Base-by-base conservation (phyloP, 2,329 filamentous ascomycete genomes). In the Geosmithia flava region DNA sequence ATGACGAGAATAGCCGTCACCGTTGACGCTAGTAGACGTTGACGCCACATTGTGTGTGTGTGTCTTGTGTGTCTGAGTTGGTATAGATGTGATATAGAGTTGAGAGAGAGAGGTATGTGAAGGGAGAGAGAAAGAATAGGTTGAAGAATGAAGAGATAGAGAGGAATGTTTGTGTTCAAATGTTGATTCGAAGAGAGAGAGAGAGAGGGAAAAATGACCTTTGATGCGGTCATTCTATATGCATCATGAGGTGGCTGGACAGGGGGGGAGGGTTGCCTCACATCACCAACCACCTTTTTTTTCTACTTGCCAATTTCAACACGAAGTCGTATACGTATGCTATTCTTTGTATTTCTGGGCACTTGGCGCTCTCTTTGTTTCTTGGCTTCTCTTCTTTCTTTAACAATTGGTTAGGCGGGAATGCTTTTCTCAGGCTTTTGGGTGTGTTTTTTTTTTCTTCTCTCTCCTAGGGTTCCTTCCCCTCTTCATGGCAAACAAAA, bases 1-100 rank as follows among this genome's bases (percentile, higher is more conserved):
- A 56, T 45, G 39, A 63, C 49, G 41, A 62, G 53, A 41, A 55
- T 50, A 19, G 54, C 54, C 15, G 33, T 16, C 33, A 37, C 33
- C 6, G 33, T 37, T 11, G 33, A 37, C 11, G 33, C 33, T 13
- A 37, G 33, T 37, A 37, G 44, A 44, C 48, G 33, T 27, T 37
- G 23, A 39, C 19, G n/a, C 43, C 48, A 20, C 45, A 44, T 49
- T 20, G 48, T 17, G n/a, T 46, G 44, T 46, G 15, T 37, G 30
- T 42, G 19, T 19, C 16, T 41, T 16, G 41, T 42, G n/a, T 37
- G 33, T 37, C 3, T 37, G 33, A 7, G 33, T 13, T n/a, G n/a
- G 33, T 37, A 13, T 37, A 13, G 13, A 11, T 37, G 15, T 37
- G 33, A n/a, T n/a, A n/a, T n/a, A n/a, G n/a, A n/a, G n/a, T n/a